Conservation (phyloP, 495 filamentous ascomycete species). For the Hypoxylon lienhwacheense region DNA sequence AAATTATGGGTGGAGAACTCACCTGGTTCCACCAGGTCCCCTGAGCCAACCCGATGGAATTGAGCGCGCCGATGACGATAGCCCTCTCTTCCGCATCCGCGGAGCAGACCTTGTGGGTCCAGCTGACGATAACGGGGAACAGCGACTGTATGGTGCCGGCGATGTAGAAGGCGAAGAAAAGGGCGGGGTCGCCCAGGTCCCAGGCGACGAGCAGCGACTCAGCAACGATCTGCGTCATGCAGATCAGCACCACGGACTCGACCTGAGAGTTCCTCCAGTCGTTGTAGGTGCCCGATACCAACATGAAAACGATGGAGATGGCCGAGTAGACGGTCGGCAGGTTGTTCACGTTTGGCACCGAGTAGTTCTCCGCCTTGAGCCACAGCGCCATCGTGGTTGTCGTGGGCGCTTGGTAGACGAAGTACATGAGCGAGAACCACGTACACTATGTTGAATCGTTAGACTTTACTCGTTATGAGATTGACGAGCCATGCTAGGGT, state of each 20-base stretch:
- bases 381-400: constrained; percentile 39
- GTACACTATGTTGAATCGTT: constrained; percentile 6
- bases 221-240: too few relatives aligned
- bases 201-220: constrained; percentile 39
- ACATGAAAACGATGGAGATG: constrained; percentile 38
- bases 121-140: constrained; percentile 42
- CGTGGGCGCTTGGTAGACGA: constrained; percentile 35
- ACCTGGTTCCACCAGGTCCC: constrained; percentile 27
- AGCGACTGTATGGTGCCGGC: neutral
- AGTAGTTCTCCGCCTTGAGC: constrained; percentile 42
- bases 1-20: neutral
- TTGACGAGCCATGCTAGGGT: neutral
- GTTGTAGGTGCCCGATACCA: constrained; percentile 34
- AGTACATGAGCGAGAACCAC: constrained; percentile 27
- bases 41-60: constrained; percentile 40
- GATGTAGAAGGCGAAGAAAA: neutral
- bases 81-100: constrained; percentile 44
- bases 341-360: constrained; percentile 40
- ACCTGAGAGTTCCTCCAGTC: too few relatives aligned
- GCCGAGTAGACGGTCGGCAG: constrained; percentile 44
- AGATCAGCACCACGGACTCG: constrained; percentile 36
- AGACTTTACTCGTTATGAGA: neutral
- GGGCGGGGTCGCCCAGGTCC: constrained; percentile 32
- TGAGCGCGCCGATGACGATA: constrained; percentile 44
- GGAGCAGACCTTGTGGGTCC: constrained; percentile 41